A percentile compares a stretch with the other conserved stretches of the same genome.
phyloP scores from a whole-genome alignment of 83 land plant genomes.

The Thuja plicata region DNA sequence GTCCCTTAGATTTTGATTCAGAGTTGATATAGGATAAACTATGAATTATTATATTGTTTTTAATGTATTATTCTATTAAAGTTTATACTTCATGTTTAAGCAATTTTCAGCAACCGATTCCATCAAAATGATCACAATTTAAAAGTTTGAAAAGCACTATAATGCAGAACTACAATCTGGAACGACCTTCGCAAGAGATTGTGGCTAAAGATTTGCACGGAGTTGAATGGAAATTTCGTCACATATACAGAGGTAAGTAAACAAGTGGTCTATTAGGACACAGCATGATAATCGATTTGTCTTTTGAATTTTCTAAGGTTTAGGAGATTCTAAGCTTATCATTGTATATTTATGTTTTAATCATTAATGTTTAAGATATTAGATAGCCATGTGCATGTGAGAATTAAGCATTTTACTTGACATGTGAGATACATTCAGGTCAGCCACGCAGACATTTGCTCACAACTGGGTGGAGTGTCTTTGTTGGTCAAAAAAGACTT shows the following conservation, averaged over 20 bases:
- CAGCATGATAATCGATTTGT: neutral
- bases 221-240: conserved; percentile 84
- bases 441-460: conserved; percentile 89
- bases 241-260: conserved; percentile 76
- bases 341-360: neutral
- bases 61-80: neutral
- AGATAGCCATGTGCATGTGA: neutral
- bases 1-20: neutral
- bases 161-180: conserved; percentile 65
- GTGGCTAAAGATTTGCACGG: conserved; percentile 90
- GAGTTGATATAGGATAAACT: neutral
- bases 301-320: neutral
- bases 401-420: neutral
- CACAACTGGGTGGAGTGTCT: conserved; percentile 89
- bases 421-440: conserved; percentile 31
- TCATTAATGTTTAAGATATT: neutral
- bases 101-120: neutral
- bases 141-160: neutral
- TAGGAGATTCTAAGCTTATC: neutral
- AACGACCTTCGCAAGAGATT: conserved; percentile 85
- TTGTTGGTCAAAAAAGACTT: conserved; percentile 78
- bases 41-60: neutral
- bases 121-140: neutral
- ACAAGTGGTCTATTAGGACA: neutral
- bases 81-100: neutral